A percentile compares a stretch with the other conserved stretches of the same genome.
Evolutionary conservation across 352 stramenopile genomes (phyloP).

Genomic region (Albugo laibachii): DNA sequence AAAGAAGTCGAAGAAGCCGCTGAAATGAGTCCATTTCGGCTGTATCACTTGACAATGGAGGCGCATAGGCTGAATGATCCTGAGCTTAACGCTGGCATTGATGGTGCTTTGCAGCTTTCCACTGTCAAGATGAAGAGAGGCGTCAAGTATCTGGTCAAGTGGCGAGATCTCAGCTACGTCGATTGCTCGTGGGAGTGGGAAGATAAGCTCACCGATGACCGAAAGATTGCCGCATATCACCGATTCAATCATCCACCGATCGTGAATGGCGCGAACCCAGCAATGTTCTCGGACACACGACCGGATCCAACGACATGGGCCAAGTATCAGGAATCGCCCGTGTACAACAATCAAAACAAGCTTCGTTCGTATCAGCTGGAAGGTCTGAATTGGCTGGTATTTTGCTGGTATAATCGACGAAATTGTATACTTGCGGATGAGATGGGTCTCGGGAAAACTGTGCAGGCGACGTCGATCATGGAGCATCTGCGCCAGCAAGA

Average conservation of each 20-base stretch:
- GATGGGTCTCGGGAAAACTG: conserved; percentile 83
- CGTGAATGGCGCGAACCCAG: conserved; percentile 58
- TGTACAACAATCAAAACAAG: conserved; percentile 88
- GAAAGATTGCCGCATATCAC: conserved; percentile 77
- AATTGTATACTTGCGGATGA: conserved; percentile 83
- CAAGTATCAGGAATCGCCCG: conserved; percentile 75
- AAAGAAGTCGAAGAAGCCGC: conserved; percentile 64
- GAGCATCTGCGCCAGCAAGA: conserved; percentile 85
- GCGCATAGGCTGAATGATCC: neutral
- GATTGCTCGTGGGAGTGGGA: conserved; percentile 82
- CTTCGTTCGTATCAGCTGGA: conserved; percentile 97
- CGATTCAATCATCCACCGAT: conserved; percentile 73
- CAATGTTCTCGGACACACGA: conserved; percentile 62
- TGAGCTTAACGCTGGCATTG: conserved; percentile 8
- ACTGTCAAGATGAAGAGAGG: conserved; percentile 41
- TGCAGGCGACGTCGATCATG: conserved; percentile 86
- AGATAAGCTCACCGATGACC: conserved; percentile 74
- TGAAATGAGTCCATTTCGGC: conserved; percentile 38
- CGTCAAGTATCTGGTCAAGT: conserved; percentile 85
- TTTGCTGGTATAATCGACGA: conserved; percentile 94
- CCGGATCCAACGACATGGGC: conserved; percentile 61
- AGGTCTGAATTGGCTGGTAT: conserved; percentile 96
- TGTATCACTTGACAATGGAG: neutral
- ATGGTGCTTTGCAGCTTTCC: conserved; percentile 18
- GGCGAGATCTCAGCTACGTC: conserved; percentile 79